phyloP scores from a whole-genome alignment of 768 basidiomycete species.

The Agrocybe pediades region DNA sequence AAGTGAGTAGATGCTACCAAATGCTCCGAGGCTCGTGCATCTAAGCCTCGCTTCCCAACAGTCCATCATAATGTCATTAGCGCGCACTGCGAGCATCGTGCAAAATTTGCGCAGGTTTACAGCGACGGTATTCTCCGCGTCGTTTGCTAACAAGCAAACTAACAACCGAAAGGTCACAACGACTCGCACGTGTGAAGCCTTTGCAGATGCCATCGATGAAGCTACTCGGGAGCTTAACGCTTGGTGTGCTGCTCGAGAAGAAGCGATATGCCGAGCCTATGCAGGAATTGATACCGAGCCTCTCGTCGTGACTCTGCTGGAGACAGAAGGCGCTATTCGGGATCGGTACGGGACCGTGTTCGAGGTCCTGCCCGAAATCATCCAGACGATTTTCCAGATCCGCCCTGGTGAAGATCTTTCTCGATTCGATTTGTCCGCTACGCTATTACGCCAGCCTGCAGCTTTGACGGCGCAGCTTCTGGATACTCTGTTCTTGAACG shows the following conservation, averaged over 20 bases:
- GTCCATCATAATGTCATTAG: slow-evolving; percentile 64
- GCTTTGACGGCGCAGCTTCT: slow-evolving; percentile 58
- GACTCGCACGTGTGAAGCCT: slow-evolving; percentile 77
- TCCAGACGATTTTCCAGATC: slow-evolving; percentile 36
- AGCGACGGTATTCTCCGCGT: slow-evolving; percentile 44
- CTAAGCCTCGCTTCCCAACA: slow-evolving; percentile 65
- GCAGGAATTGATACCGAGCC: slow-evolving; percentile 44
- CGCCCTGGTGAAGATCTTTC: slow-evolving; percentile 25
- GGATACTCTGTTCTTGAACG: slow-evolving; percentile 58
- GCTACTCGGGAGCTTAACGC: slow-evolving; percentile 59
- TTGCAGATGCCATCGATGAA: slow-evolving; percentile 70
- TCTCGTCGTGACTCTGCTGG: slow-evolving; percentile 66
- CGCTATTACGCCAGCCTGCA: slow-evolving; percentile 43
- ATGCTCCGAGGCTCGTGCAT: slow-evolving; percentile 64
- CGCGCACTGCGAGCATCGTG: slow-evolving; percentile 57
- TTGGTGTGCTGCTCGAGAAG: slow-evolving; percentile 75
- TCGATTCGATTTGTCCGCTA: slow-evolving; percentile 17
- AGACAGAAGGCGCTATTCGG: slow-evolving; percentile 58
- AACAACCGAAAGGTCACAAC: slow-evolving; percentile 19
- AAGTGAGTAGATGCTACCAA: slow-evolving; percentile 53
- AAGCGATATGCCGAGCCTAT: slow-evolving; percentile 61
- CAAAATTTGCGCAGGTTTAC: slow-evolving; percentile 67
- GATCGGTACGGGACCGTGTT: slow-evolving; percentile 63
- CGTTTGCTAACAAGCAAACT: slow-evolving; percentile 19
- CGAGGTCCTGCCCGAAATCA: slow-evolving; percentile 52